Base-by-base conservation (phyloP, 176 grass and related monocot species). In the Saccharum officinarum region DNA sequence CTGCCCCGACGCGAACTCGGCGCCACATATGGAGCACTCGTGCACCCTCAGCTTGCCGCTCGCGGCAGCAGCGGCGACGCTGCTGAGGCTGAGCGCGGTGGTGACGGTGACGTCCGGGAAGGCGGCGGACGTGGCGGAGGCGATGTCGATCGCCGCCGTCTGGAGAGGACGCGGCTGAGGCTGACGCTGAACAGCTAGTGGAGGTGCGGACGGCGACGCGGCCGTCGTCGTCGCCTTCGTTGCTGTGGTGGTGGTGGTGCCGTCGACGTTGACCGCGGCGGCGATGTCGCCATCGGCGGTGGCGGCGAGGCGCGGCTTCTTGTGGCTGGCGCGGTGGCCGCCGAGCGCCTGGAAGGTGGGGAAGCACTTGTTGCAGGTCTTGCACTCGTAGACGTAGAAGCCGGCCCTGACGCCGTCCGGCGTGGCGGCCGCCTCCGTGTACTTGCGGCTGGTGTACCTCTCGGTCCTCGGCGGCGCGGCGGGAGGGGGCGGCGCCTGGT, bases 281-380 rank as follows among this genome's bases (percentile, higher is more conserved):
- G 46, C 46, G 46, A 15, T 49, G 46, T 49, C 46, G 14, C 46
- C 46, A 49, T 49, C 52, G 52, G 59, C 10, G 59, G 9, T 11
- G 25, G 10, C 61, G 64, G 50, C 54, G 41, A 87, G 26, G 40
- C 90, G 94, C 3, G 91, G 91, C 71, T 96, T 98, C 78, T 96
- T 98, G 87, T 98, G 97, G 89, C 93, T 98, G 34, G 97, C 90
- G 15, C 91, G 93, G 83, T 98, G 96, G 36, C 96, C 96, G 52
- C 96, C 96, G 75, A 95, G 96, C 4, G 96, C 96, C 28, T 98
- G 95, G 89, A 98, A 98, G 70, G 91, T 88, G 60, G 84, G 78
- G 86, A 95, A 98, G 71, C 90, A 84, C 71, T 95, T 97, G 75
- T 86, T 89, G 82, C 95, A 97, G 26, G 89, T 97, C 84, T 88